phyloP scores from a whole-genome alignment of 768 basidiomycete genomes.

The Astraeus odoratus region DNA sequence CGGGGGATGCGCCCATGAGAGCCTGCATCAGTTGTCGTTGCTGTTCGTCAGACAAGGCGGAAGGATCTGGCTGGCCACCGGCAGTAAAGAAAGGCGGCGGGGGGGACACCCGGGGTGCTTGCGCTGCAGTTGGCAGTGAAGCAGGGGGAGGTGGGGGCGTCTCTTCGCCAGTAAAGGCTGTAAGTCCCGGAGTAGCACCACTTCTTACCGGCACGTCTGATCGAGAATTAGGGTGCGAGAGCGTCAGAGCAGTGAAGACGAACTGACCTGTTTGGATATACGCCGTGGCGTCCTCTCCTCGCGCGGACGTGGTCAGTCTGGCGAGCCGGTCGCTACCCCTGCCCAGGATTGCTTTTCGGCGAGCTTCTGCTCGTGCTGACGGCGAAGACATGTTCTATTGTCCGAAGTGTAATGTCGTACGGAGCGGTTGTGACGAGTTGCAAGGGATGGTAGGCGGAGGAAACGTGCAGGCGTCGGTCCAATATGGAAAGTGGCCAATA shows the following conservation, averaged over 20 bases:
- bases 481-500: no score
- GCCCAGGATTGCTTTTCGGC: slow-evolving; percentile 68
- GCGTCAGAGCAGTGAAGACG: neutral
- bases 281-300: slow-evolving; percentile 58
- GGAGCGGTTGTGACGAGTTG: slow-evolving; percentile 1
- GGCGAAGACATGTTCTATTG: slow-evolving; percentile 34
- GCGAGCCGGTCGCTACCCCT: slow-evolving; percentile 70
- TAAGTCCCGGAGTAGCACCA: slow-evolving; percentile 12
- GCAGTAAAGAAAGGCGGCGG: slow-evolving; percentile 18
- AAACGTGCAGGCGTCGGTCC: neutral
- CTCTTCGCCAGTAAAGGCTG: slow-evolving; percentile 34
- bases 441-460: neutral
- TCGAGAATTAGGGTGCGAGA: neutral
- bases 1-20: slow-evolving; percentile 38
- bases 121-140: slow-evolving; percentile 6
- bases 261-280: slow-evolving; percentile 44
- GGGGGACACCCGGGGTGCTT: slow-evolving; percentile 20
- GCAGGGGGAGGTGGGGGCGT: slow-evolving; percentile 25
- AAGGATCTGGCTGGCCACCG: slow-evolving; percentile 38
- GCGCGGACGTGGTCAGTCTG: slow-evolving; percentile 68
- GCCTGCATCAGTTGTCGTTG: slow-evolving; percentile 65
- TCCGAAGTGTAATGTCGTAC: slow-evolving; percentile 4
- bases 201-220: slow-evolving; percentile 10
- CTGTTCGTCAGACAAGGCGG: slow-evolving; percentile 62
- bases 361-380: slow-evolving; percentile 69